Evolutionary conservation across 1,284 basidiomycete species (phyloP), one percentile per base, ranked within the genome.

Genomic region (Phellopilus nigrolimitatus): DNA sequence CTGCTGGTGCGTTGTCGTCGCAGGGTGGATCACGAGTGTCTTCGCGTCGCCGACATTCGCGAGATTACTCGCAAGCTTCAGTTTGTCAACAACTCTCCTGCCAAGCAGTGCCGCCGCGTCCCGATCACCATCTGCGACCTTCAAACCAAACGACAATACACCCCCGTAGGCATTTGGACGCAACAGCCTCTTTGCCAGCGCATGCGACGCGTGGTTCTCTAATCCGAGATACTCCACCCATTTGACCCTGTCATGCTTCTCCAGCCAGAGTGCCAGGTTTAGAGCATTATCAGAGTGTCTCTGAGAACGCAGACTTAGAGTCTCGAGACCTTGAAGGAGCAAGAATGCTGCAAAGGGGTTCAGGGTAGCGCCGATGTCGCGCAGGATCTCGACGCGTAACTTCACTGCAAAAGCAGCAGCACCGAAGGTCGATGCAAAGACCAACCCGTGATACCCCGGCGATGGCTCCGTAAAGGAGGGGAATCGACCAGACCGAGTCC

Each of bases 211-310:
- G 66, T 94, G 91, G 9, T 67, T 71, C 51, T 69, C 62, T 3
- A 92, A 77, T 19, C 91, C 91, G 33, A 86, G 78, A 64, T 93
- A 95, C 0, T 83, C 85, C 5, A 95, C 88, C 89, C 90, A 94
- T 0, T 78, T 66, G 34, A 94, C 80, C 42, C 78, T 75, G 5
- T 80, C 76, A 63, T 93, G 84, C 51, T 76, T 65, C 63, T 88
- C 76, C 39, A 95, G 79, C 73, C 76, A 88, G 75, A 74, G 68
- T 0, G 91, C 90, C 4, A 94, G 73, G 0, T 76, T 77, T 2
- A 93, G 72, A 0, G 88, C 81, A 55, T 92, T 94, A 36, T 83
- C 75, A 31, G 76, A 78, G 62, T 93, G 90, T 51, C 90, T 70
- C 68, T 92, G 79, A 1, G 75, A 82, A 12, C 91, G 78, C 51